Evolutionary conservation across 2,329 filamentous ascomycete genomes (phyloP), one percentile per base, ranked within the genome.

Genomic region (Sclerotinia borealis): DNA sequence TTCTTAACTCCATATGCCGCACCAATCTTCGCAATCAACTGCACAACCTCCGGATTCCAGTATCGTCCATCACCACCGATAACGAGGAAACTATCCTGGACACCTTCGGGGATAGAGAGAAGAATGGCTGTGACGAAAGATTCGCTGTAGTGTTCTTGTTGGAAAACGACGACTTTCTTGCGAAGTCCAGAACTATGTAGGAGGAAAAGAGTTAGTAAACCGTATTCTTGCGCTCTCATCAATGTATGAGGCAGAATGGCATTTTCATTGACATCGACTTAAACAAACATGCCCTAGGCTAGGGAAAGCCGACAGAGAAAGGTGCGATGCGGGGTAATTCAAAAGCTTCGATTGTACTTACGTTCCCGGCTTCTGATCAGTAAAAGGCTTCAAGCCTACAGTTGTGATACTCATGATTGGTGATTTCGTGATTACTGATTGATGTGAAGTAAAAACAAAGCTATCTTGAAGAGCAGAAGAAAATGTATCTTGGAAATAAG

Each of bases 331-430:
- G 41, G 43, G 39, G 66, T 59, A 68, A 68, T 67, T 66, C 66
- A 67, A 68, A 56, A 17, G n/a, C n/a, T n/a, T n/a, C n/a, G n/a
- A n/a, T 69, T 61, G 15, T 71, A 92, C 93, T 79, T 87, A 97
- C 93, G 93, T 98, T 85, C 93, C 93, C 69, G 93, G 92, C 85
- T 99, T 99, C 85, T 99, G 95, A 84, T 98, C 95, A 68, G 89
- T 84, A 79, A 95, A 97, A 65, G 93, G 86, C 77, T 86, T 87
- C 77, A 96, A 86, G 71, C 89, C 85, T 74, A 97, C 90, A 61
- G 89, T 91, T 78, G 91, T 84, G 78, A 87, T 79, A 76, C 81
- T 85, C 92, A 96, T 95, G 74, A 68, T 83, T 75, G 68, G n/a
- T n/a, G n/a, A n/a, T n/a, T n/a, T 85, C 92, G 96, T 95, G 74